These are phyloP conservation scores for Jatropha curcas DNA, from an alignment of 345 rosid species.

Conservation along the genomic window DNA sequence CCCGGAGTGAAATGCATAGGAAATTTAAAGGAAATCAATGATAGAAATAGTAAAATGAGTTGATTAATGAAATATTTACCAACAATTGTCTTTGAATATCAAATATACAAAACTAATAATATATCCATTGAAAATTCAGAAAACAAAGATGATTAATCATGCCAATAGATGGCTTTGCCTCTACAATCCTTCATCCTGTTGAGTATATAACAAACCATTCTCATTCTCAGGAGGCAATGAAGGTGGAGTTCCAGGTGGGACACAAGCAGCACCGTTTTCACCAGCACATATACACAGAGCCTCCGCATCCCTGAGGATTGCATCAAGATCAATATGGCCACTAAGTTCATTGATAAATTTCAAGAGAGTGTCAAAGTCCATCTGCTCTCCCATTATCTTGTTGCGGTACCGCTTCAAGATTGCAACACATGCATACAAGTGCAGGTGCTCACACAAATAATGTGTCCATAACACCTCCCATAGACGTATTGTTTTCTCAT, in stretches of 20 bases:
- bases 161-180: slow-evolving; percentile 8
- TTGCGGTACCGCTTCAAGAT: slow-evolving; percentile 82
- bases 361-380: slow-evolving; percentile 95
- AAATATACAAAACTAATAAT: slow-evolving; percentile 2
- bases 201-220: slow-evolving; percentile 50
- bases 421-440: slow-evolving; percentile 81
- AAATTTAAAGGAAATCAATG: neutral
- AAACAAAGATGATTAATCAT: neutral
- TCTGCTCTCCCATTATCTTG: slow-evolving; percentile 85
- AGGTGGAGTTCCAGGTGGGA: slow-evolving; percentile 95
- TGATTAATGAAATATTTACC: neutral
- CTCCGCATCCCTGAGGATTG: slow-evolving; percentile 81
- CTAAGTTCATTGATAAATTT: slow-evolving; percentile 94
- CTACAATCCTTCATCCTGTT: slow-evolving; percentile 69
- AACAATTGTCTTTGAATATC: neutral
- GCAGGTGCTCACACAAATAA: slow-evolving; percentile 83
- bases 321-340: slow-evolving; percentile 72
- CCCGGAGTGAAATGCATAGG: neutral
- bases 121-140: neutral
- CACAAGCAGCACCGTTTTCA: slow-evolving; percentile 84
- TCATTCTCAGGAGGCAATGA: slow-evolving; percentile 59
- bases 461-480: slow-evolving; percentile 99
- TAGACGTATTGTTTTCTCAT: slow-evolving; percentile 66
- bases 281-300: slow-evolving; percentile 94
- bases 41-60: neutral